A percentile compares a stretch with the other conserved stretches of the same genome.
These are phyloP conservation scores for Penicillium macrosclerotiorum DNA, from an alignment of 495 filamentous ascomycete species.

Conservation along the genomic window DNA sequence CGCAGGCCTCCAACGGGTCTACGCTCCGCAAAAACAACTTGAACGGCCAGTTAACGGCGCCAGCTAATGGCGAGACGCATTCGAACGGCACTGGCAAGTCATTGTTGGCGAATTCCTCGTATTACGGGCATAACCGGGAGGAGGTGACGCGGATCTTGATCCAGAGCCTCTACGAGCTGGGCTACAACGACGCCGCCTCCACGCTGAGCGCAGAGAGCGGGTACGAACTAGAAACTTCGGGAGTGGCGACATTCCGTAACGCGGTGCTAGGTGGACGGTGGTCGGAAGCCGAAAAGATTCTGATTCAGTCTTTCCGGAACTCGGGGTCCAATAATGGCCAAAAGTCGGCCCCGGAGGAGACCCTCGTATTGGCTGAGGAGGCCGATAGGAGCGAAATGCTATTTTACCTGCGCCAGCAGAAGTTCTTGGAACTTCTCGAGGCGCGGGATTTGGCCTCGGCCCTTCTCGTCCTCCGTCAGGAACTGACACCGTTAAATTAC, in stretches of 20 bases:
- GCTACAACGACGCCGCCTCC: slow-evolving; percentile 74
- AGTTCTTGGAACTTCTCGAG: slow-evolving; percentile 90
- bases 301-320: slow-evolving; percentile 56
- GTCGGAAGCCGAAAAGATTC: slow-evolving; percentile 76
- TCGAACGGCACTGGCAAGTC: slow-evolving; percentile 49
- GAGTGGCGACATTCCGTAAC: slow-evolving; percentile 78
- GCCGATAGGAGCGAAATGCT: slow-evolving; percentile 62
- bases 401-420: slow-evolving; percentile 87
- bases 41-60: slow-evolving; percentile 47
- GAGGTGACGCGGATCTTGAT: slow-evolving; percentile 92
- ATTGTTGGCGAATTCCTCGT: slow-evolving; percentile 39
- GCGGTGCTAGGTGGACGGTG: slow-evolving; percentile 82
- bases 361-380: slow-evolving; percentile 51
- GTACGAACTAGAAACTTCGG: slow-evolving; percentile 79
- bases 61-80: slow-evolving; percentile 41
- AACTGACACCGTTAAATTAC: slow-evolving; percentile 84
- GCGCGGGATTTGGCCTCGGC: slow-evolving; percentile 68
- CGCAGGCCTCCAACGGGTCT: slow-evolving; percentile 48
- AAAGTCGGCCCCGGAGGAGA: slow-evolving; percentile 28
- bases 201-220: slow-evolving; percentile 79
- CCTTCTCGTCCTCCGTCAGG: slow-evolving; percentile 75
- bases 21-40: slow-evolving; percentile 42
- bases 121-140: slow-evolving; percentile 84
- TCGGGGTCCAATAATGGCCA: slow-evolving; percentile 11
- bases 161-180: slow-evolving; percentile 84